These are phyloP conservation scores for Echria macrotheca DNA, from an alignment of 495 filamentous ascomycete species.

Conservation along the genomic window DNA sequence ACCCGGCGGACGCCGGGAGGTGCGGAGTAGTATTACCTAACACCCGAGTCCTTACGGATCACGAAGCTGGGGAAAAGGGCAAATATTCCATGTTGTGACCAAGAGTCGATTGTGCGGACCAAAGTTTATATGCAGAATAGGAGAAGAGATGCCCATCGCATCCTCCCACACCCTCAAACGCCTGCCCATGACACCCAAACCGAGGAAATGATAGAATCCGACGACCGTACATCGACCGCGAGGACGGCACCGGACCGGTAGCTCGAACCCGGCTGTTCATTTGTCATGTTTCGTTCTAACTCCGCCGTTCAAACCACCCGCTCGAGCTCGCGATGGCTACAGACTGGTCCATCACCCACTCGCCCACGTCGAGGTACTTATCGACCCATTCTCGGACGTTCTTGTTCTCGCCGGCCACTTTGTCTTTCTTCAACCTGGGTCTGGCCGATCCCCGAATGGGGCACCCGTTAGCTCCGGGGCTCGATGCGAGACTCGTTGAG, in stretches of 20 bases:
- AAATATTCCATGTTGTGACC: neutral
- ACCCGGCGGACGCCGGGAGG: neutral
- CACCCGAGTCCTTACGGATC: neutral
- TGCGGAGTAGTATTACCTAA: slow-evolving; percentile 5
- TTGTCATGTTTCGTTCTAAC: too few species aligned
- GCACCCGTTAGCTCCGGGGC: slow-evolving; percentile 24
- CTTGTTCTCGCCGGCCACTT: slow-evolving; percentile 71
- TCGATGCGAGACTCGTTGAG: too few species aligned
- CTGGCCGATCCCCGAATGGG: slow-evolving; percentile 44
- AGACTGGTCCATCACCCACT: slow-evolving; percentile 97
- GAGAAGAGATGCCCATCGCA: neutral
- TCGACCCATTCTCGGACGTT: slow-evolving; percentile 86
- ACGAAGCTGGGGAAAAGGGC: neutral
- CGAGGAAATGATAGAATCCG: too few species aligned
- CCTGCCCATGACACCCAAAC: slow-evolving; percentile 1
- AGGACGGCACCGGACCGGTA: too few species aligned
- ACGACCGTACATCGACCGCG: too few species aligned
- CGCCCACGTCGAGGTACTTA: slow-evolving; percentile 90
- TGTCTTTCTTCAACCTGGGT: slow-evolving; percentile 82
- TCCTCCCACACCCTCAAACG: neutral
- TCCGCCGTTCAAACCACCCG: slow-evolving; percentile 72
- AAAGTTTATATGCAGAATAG: neutral
- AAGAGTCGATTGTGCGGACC: too few species aligned
- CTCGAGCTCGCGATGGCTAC: slow-evolving; percentile 84
- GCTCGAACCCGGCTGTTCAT: too few species aligned